Base-by-base conservation (phyloP, 2,329 filamentous ascomycete species). In the Coniochaeta sp. region DNA sequence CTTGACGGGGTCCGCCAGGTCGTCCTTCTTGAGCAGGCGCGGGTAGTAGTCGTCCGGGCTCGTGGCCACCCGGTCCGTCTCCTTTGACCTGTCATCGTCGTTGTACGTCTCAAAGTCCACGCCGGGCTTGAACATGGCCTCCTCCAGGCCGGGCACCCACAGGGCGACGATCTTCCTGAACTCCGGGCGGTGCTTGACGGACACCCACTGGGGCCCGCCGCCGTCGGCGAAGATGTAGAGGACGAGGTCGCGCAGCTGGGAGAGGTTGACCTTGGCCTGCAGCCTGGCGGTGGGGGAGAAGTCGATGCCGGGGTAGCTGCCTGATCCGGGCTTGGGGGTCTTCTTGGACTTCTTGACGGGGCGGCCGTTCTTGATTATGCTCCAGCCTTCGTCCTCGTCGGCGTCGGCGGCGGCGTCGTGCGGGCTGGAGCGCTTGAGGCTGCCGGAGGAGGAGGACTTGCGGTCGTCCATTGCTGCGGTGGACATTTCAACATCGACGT, bases 111-210 rank as follows among this genome's bases (percentile, higher is more conserved):
- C 70, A 57, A 80, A 81, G 64, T 85, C 75, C 40, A 81, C 78
- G 40, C 74, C 70, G 14, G 84, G 81, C 71, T 89, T 85, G 75
- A 98, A 96, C 89, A 98, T 95, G 63, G 86, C 89, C 68, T 91
- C 84, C 70, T 98, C 93, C 26, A 99, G 76, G 0, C 95, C 95
- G 12, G 95, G 95, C 12, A 97, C 87, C 89, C 97, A 93, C 65
- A 99, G 77, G 44, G 90, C 84, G 33, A 98, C 93, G 33, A 96
- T 89, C 75, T 95, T 96, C 64, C 85, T 78, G 67, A 89, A 86
- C 61, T 86, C 79, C 6, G 83, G 81, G 54, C 87, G 80, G 67
- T 89, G 81, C 62, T 78, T 78, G 57, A 89, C 80, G 52, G 81
- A 79, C 52, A 89, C 79, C 84, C 87, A 89, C 66, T 87, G 83